Conservation (phyloP, 257 asterid genomes). For the Salvia rosmarinus region DNA sequence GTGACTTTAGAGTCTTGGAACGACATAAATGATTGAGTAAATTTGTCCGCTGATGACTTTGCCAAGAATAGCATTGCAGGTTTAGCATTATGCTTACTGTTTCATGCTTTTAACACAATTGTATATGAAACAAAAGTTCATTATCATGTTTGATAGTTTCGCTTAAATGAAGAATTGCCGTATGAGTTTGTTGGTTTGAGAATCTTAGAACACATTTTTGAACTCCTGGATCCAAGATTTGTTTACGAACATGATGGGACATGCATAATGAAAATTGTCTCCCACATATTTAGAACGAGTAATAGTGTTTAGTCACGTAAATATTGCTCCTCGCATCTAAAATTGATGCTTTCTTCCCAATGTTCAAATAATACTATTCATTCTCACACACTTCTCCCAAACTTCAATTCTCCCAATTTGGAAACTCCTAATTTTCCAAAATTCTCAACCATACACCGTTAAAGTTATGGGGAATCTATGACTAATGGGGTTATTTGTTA, state of each 20-base stretch:
- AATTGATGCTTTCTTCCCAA: background rate
- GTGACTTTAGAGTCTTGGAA: constrained; percentile 23
- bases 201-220: background rate
- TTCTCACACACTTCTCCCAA: background rate
- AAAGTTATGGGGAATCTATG: constrained; percentile 16
- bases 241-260: background rate
- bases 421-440: background rate
- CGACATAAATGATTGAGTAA: background rate
- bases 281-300: background rate
- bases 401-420: background rate
- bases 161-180: background rate
- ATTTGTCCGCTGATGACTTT: background rate
- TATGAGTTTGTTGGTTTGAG: background rate
- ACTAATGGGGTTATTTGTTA: constrained; percentile 12
- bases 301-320: background rate
- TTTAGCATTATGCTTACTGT: background rate
- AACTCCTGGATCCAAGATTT: background rate
- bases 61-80: constrained; percentile 12
- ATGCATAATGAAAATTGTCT: background rate
- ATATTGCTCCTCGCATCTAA: background rate
- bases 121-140: background rate
- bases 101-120: background rate
- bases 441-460: background rate
- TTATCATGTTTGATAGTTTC: background rate
- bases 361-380: background rate